Evolutionary conservation across 352 stramenopile species (phyloP), one percentile per base, ranked within the genome.

Genomic region (Pythium grandisporangium): DNA sequence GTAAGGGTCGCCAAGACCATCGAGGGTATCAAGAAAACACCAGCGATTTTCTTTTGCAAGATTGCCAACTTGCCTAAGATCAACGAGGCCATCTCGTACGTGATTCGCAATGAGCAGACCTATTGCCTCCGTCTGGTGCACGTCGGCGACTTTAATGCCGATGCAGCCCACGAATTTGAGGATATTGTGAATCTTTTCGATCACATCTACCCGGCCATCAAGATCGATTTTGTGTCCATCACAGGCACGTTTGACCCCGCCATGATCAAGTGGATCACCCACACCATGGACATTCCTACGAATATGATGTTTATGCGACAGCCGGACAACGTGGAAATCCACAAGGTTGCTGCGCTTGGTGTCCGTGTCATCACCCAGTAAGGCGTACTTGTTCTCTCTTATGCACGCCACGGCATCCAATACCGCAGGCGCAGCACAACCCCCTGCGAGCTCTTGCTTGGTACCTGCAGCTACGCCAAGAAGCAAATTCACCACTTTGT

Each of bases 231-330:
- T 29, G 53, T 96, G 2, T 69, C 76, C 10, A 61, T 96, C 23
- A 69, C 70, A 12, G 80, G 81, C 4, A 49, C 51, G 6, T 86
- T 86, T 37, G 63, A 80, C 19, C 78, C 84, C 1, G 67, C 66
- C 17, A 71, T 90, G 47, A 71, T 96, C 23, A 63, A 89, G 58
- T 95, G 81, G 75, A 45, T 94, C 25, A 71, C 61, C n/a, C 50
- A 63, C 41, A 65, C 71, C 6, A 67, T 95, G 49, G 51, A 63
- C 2, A 62, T 96, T 2, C 72, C 71, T 1, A 79, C 62, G 26
- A 95, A 94, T 51, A 85, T 89, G 69, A 94, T 96, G 77, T 93
- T 96, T 51, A 95, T 96, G 59, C 66, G 66, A 4, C 85, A 88
- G 50, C 82, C 82, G 1, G 70, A 80, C 24, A 78, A 71, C 55